Evolutionary conservation across 2,329 filamentous ascomycete genomes (phyloP).

Genomic region (Monosporascus sp.): DNA sequence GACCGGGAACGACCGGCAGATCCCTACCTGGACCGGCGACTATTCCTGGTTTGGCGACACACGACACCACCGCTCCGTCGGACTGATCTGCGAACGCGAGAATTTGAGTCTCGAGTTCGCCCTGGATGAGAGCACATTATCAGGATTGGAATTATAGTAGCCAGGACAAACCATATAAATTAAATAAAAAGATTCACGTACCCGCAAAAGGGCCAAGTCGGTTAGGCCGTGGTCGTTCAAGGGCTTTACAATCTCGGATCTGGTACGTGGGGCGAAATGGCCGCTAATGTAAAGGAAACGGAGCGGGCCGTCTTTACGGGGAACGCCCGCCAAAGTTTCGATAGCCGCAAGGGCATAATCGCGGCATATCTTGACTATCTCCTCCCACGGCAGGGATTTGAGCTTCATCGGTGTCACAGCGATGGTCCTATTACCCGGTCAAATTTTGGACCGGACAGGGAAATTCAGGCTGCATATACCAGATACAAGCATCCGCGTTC

Average conservation of each 20-base stretch:
- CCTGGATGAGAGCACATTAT: slow-evolving; percentile 9
- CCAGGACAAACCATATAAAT: too few species aligned
- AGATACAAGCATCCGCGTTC: slow-evolving; percentile 30
- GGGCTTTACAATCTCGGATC: slow-evolving; percentile 5
- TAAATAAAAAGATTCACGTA: slow-evolving; percentile 3
- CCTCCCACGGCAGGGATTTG: slow-evolving; percentile 17
- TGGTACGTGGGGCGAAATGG: not conserved
- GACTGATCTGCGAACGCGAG: slow-evolving; percentile 22
- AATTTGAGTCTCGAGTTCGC: slow-evolving; percentile 20
- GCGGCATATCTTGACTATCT: slow-evolving; percentile 26
- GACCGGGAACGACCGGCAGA: slow-evolving; percentile 7
- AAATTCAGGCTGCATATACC: slow-evolving; percentile 16
- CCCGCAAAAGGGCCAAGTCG: slow-evolving; percentile 24
- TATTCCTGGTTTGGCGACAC: slow-evolving; percentile 24
- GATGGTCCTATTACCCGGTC: slow-evolving; percentile 18
- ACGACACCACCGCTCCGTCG: slow-evolving; percentile 14
- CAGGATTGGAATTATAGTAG: too few species aligned
- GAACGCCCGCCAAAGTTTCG: slow-evolving; percentile 18
- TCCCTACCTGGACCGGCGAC: slow-evolving; percentile 16
- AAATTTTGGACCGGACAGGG: not conserved
- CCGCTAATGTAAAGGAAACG: slow-evolving; percentile 34
- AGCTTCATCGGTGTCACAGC: slow-evolving; percentile 24
- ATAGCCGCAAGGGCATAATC: slow-evolving; percentile 28
- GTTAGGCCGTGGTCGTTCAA: slow-evolving; percentile 19
- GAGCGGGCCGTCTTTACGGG: slow-evolving; percentile 18